Evolutionary conservation across 495 filamentous ascomycete species (phyloP).

Genomic region (Ramalina intermedia): DNA sequence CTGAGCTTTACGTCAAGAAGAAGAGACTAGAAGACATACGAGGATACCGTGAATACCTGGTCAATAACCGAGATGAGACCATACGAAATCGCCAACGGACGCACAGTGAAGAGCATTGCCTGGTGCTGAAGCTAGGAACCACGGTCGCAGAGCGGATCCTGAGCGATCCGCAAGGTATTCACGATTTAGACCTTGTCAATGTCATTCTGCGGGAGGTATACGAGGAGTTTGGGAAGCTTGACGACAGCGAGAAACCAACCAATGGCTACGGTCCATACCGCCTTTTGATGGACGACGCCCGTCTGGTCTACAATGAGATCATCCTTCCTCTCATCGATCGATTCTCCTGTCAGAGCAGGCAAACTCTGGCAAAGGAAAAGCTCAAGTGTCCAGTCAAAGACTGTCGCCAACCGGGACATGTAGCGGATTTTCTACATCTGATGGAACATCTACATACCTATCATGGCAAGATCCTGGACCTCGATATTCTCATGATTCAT

Average conservation of each 20-base stretch:
- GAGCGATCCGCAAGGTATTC: neutral
- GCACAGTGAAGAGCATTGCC: slow-evolving; percentile 5
- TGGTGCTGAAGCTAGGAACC: slow-evolving; percentile 8
- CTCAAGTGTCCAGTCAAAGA: slow-evolving; percentile 13
- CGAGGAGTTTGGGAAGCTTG: slow-evolving; percentile 4
- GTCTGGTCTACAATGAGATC: slow-evolving; percentile 4
- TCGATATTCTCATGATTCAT: neutral
- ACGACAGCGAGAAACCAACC: neutral
- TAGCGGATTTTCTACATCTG: slow-evolving; percentile 3
- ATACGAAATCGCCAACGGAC: neutral
- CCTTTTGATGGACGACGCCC: slow-evolving; percentile 13
- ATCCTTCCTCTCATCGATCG: slow-evolving; percentile 5
- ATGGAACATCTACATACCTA: slow-evolving; percentile 1
- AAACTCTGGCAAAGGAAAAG: neutral
- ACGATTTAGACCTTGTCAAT: slow-evolving; percentile 5
- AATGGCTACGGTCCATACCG: slow-evolving; percentile 3
- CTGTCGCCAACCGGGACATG: neutral
- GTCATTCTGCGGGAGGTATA: slow-evolving; percentile 11
- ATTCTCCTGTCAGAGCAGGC: neutral
- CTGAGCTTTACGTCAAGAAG: neutral
- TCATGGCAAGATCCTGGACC: neutral
- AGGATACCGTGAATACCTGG: slow-evolving; percentile 1
- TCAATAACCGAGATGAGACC: neutral
- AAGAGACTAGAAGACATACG: neutral
- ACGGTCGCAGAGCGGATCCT: slow-evolving; percentile 6